phyloP scores from a whole-genome alignment of 2,329 filamentous ascomycete genomes.

The Cytospora schulzeri region DNA sequence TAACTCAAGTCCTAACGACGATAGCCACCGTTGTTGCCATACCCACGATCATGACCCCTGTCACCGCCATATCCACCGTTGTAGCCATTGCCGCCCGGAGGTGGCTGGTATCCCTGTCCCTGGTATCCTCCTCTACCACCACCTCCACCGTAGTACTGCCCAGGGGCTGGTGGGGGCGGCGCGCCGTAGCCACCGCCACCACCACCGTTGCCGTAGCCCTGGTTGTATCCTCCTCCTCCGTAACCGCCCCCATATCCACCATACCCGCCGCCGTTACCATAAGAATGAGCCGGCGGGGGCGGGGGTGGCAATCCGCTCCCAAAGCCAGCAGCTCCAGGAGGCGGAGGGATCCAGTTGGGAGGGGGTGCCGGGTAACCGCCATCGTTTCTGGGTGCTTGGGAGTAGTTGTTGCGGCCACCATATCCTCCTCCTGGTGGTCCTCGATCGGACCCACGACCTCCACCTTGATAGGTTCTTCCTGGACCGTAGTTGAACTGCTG shows the following conservation, averaged over 20 bases:
- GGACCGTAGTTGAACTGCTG: constrained; percentile 57
- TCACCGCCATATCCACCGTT: constrained; percentile 23
- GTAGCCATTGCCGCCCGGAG: constrained; percentile 23
- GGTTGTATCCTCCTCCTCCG: constrained; percentile 20
- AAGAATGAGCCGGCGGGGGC: constrained; percentile 42
- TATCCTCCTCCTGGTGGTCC: constrained; percentile 22
- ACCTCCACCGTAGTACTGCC: constrained; percentile 21
- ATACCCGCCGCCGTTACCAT: constrained; percentile 27
- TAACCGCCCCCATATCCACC: constrained; percentile 17
- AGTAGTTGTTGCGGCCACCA: constrained; percentile 28
- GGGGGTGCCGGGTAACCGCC: constrained; percentile 33
- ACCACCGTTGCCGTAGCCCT: constrained; percentile 20
- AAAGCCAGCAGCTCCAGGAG: constrained; percentile 48
- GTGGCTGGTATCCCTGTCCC: constrained; percentile 21
- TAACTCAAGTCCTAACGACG: constrained; percentile 16
- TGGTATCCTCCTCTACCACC: constrained; percentile 6
- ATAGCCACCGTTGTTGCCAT: constrained; percentile 25
- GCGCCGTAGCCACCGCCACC: constrained; percentile 22
- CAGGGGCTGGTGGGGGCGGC: constrained; percentile 19
- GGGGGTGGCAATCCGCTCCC: constrained; percentile 48
- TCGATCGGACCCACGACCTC: constrained; percentile 21
- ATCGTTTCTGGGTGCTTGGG: constrained; percentile 20
- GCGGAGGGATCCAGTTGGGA: constrained; percentile 46
- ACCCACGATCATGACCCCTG: constrained; percentile 20
- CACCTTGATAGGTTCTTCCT: constrained; percentile 27